phyloP scores from a whole-genome alignment of 805 yeast species.

The Wickerhamiella sorbophila region DNA sequence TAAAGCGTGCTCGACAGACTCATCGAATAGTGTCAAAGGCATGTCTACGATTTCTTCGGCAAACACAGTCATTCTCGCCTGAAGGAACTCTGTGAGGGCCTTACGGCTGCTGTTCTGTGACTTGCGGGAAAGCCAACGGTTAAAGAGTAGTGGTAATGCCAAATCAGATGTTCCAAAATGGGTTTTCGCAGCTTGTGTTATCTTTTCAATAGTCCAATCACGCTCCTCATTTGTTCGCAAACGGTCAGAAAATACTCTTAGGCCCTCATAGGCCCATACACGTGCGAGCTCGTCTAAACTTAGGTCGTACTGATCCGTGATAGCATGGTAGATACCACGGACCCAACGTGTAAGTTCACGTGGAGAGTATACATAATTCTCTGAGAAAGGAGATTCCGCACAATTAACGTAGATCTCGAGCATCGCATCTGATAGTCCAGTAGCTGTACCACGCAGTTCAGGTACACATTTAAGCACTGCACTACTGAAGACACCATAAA shows the following conservation, averaged over 20 bases:
- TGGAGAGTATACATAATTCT: conserved; percentile 69
- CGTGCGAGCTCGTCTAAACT: conserved; percentile 36
- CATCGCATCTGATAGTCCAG: conserved; percentile 48
- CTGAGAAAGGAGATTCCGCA: conserved; percentile 13
- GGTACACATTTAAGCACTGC: conserved; percentile 52
- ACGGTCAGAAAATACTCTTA: conserved; percentile 65
- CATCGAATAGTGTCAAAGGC: conserved; percentile 49
- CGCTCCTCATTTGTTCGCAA: conserved; percentile 36
- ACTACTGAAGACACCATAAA: conserved; percentile 44
- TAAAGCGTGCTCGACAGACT: conserved; percentile 57
- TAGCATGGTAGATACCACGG: conserved; percentile 50
- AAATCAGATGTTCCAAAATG: conserved; percentile 23
- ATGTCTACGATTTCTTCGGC: conserved; percentile 64
- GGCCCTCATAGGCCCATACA: conserved; percentile 70
- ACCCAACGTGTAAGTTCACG: conserved; percentile 85
- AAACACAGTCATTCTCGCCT: conserved; percentile 52
- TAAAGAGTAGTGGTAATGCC: conserved; percentile 44
- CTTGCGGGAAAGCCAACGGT: conserved; percentile 57
- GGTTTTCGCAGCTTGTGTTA: conserved; percentile 12
- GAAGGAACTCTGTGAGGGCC: conserved; percentile 40
- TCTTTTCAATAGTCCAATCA: conserved; percentile 33
- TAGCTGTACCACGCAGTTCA: conserved; percentile 38
- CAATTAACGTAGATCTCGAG: conserved; percentile 47
- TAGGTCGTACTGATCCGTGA: conserved; percentile 27
- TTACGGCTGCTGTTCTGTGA: conserved; percentile 40